Evolutionary conservation across 2,329 filamentous ascomycete genomes (phyloP), one percentile per base, ranked within the genome.

Genomic region (Aspergillus sp.): DNA sequence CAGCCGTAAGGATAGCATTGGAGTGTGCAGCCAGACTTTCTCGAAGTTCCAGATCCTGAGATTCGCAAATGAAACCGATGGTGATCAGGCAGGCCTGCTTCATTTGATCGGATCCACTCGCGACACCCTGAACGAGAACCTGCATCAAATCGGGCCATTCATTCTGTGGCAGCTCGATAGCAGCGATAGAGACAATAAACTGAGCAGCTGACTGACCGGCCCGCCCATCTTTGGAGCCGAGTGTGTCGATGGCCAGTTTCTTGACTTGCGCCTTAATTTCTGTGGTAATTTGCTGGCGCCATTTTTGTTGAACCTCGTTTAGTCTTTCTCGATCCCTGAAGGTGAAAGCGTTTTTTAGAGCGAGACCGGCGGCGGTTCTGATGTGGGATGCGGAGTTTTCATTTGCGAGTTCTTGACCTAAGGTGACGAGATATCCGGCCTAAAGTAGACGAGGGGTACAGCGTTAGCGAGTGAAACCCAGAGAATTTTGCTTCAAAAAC

Each of bases 61-160:
- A 93, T 77, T 99, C 95, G 83, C 95, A 99, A 69, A 99, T 93
- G 80, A 95, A 99, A 67, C 95, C 95, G 75, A 99, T 97, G n/a
- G 93, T 89, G 57, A 91, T 93, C 70, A 99, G 81, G 45, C 93
- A 98, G 43, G 93, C 84, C 80, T 97, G 93, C 83, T 98, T 99
- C 75, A 96, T 87, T 78, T 92, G 87, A 72, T 93, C 89, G 69
- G 83, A 85, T 65, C 93, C 95, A 65, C 88, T 86, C 74, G 90
- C 93, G 65, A 99, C 93, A 75, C 95, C 96, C 76, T 93, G 90
- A 65, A 99, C 95, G 66, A 99, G 83, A 35, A 84, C 85, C 61
- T 86, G 82, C 90, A 99, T 93, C 66, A 99, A 82, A 75, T 98
- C 92, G 53, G 86, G 85, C 95, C 95, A 99, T 82, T 97, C 90